phyloP scores from a whole-genome alignment of 1,139 yeast genomes.

The Hansenula lynferdii region DNA sequence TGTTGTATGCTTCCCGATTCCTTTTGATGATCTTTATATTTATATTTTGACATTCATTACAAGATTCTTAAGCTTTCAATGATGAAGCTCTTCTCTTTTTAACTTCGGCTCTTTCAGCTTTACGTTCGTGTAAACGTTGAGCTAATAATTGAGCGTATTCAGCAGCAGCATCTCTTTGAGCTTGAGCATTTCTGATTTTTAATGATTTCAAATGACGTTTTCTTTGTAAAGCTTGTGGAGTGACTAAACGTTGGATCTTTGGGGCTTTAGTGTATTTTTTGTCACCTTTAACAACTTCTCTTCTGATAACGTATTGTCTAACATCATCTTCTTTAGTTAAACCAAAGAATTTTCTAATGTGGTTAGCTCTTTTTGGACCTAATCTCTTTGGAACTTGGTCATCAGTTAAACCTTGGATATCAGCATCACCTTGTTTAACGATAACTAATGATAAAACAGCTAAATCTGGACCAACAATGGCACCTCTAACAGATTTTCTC shows the following conservation, averaged over 20 bases:
- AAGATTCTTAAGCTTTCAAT: constrained; percentile 63
- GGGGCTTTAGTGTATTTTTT: constrained; percentile 99
- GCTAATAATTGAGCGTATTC: constrained; percentile 98
- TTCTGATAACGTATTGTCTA: constrained; percentile 90
- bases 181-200: constrained; percentile 94
- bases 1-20: too few species aligned
- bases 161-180: constrained; percentile 99
- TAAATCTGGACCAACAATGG: constrained; percentile 96
- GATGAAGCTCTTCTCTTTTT: constrained; percentile 99
- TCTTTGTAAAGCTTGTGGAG: constrained; percentile 98
- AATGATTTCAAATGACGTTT: constrained; percentile 92
- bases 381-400: constrained; percentile 95
- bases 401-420: constrained; percentile 95
- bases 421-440: constrained; percentile 96
- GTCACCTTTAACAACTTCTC: constrained; percentile 96
- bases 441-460: constrained; percentile 91
- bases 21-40: too few species aligned
- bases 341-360: constrained; percentile 98
- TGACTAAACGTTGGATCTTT: constrained; percentile 97
- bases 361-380: constrained; percentile 99
- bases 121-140: constrained; percentile 93
- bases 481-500: constrained; percentile 99
- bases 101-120: constrained; percentile 94
- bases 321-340: constrained; percentile 94
- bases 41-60: too few species aligned